Percentiles rank a stretch among this genome's conserved stretches.
These are phyloP conservation scores for Suhomyces bolitotheri DNA, from an alignment of 1,139 yeast genomes.

Conservation along the genomic window DNA sequence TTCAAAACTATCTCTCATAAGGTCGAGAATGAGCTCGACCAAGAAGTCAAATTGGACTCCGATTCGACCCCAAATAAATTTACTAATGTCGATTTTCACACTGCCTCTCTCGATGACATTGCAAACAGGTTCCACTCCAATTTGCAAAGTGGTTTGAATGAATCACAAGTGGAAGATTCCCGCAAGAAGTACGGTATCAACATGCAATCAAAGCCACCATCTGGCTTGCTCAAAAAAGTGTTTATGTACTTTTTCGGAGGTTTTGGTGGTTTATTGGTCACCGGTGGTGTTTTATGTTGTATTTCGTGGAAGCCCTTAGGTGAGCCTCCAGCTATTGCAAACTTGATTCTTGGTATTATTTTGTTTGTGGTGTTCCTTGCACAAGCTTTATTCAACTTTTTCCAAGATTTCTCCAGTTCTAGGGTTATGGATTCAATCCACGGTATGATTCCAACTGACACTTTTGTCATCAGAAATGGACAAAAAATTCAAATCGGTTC, in stretches of 20 bases:
- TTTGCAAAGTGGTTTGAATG: slow-evolving; percentile 21
- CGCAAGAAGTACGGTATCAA: slow-evolving; percentile 37
- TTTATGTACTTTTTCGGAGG: slow-evolving; percentile 51
- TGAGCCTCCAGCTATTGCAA: slow-evolving; percentile 49
- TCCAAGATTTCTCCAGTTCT: slow-evolving; percentile 52
- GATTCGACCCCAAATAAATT: slow-evolving; percentile 18
- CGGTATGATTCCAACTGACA: slow-evolving; percentile 43
- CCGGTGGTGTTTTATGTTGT: slow-evolving; percentile 48
- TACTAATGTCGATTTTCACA: slow-evolving; percentile 28
- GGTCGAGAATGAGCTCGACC: slow-evolving; percentile 27
- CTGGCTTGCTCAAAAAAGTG: slow-evolving; percentile 32
- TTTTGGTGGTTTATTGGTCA: slow-evolving; percentile 46
- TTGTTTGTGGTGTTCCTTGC: slow-evolving; percentile 45
- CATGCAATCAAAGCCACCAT: slow-evolving; percentile 39
- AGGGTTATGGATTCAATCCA: slow-evolving; percentile 52
- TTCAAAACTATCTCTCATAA: slow-evolving; percentile 41
- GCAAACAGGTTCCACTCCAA: slow-evolving; percentile 24
- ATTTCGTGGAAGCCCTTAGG: slow-evolving; percentile 55
- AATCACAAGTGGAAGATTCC: slow-evolving; percentile 15
- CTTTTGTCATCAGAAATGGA: slow-evolving; percentile 27
- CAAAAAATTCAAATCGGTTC: slow-evolving; percentile 17
- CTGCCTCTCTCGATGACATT: slow-evolving; percentile 23
- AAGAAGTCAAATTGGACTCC: slow-evolving; percentile 8
- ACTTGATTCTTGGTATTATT: slow-evolving; percentile 47
- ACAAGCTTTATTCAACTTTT: slow-evolving; percentile 50